Evolutionary conservation across 1,284 basidiomycete genomes (phyloP).

Genomic region (Trametes versicolor): DNA sequence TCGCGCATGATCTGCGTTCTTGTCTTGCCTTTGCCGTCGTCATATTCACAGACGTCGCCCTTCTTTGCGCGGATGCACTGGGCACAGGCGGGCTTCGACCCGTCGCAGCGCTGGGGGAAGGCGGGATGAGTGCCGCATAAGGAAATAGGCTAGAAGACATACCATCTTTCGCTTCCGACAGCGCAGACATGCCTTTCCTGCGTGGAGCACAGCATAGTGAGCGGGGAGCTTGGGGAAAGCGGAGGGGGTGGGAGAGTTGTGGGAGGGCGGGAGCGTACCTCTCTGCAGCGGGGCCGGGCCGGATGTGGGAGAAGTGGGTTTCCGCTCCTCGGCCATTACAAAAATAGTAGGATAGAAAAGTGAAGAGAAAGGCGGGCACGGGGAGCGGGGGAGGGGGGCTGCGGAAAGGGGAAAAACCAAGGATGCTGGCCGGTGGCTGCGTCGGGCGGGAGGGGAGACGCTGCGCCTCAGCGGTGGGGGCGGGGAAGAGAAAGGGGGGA

Average conservation of each 20-base stretch:
- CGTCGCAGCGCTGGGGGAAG: constrained; percentile 51
- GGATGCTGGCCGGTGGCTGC: constrained; percentile 27
- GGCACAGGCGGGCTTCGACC: constrained; percentile 52
- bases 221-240: neutral
- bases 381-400: constrained; percentile 40
- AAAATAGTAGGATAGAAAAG: constrained; percentile 46
- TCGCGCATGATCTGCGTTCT: constrained; percentile 57
- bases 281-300: constrained; percentile 46
- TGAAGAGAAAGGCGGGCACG: constrained; percentile 40
- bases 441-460: constrained; percentile 21
- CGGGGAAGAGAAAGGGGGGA: constrained; percentile 15
- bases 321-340: constrained; percentile 51
- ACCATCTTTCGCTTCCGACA: constrained; percentile 87
- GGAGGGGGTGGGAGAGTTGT: constrained; percentile 7
- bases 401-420: constrained; percentile 37
- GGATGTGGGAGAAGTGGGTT: constrained; percentile 37
- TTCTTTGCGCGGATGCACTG: constrained; percentile 55
- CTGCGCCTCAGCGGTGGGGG: constrained; percentile 18
- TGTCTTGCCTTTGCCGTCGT: constrained; percentile 58
- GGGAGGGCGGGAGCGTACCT: constrained; percentile 35
- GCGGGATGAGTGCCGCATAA: constrained; percentile 13
- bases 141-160: constrained; percentile 28
- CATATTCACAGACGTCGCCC: constrained; percentile 54
- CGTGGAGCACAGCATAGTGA: constrained; percentile 7
- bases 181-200: constrained; percentile 73